Evolutionary conservation across 2,329 filamentous ascomycete species (phyloP).

Genomic region (Biscogniauxia marginata): DNA sequence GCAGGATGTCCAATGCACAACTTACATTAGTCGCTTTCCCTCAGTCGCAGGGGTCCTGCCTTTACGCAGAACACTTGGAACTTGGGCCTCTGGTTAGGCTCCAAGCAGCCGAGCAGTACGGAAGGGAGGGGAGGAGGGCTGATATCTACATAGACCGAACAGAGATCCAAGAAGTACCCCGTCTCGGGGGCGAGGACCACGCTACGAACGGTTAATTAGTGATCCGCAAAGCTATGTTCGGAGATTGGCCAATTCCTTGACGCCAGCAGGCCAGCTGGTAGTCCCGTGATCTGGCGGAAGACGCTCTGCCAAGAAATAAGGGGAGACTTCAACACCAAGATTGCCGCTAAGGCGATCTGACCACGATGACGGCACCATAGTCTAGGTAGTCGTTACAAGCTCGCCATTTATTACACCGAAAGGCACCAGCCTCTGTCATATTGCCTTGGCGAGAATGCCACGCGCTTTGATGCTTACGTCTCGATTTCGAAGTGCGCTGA

Average conservation of each 20-base stretch:
- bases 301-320: background rate
- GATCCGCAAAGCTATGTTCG: background rate
- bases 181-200: background rate
- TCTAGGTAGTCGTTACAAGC: background rate
- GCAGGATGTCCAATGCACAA: constrained; percentile 4
- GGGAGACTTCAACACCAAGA: background rate
- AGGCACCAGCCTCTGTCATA: background rate
- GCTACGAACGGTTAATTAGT: background rate
- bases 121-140: background rate
- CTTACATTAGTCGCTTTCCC: background rate
- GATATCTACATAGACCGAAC: background rate
- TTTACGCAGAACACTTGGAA: background rate
- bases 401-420: background rate
- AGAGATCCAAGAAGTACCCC: background rate
- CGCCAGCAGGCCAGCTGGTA: background rate
- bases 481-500: background rate
- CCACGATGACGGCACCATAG: background rate
- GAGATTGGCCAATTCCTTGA: background rate
- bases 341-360: background rate
- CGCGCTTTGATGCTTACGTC: background rate
- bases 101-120: background rate
- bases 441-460: background rate
- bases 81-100: background rate
- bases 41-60: background rate
- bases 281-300: background rate